A percentile compares a stretch with the other conserved stretches of the same genome.
Evolutionary conservation across 139 green algal genomes (phyloP).

Genomic region (Chlamydomonas incerta): DNA sequence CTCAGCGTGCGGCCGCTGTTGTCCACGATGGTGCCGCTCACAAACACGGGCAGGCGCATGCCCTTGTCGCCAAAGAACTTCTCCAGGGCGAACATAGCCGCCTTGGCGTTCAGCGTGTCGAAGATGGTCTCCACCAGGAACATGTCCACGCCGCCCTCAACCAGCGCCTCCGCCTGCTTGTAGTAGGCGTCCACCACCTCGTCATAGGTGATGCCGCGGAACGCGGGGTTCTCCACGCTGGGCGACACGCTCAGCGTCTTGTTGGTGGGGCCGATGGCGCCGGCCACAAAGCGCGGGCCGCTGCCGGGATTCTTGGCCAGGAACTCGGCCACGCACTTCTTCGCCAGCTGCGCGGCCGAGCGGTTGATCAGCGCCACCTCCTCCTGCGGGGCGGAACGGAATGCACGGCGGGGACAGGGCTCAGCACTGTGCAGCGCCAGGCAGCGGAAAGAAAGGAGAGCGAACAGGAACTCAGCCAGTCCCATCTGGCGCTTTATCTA

Average conservation of each 20-base stretch:
- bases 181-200: constrained; percentile 96
- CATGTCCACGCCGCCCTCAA: constrained; percentile 94
- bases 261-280: constrained; percentile 96
- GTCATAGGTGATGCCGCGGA: constrained; percentile 94
- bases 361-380: constrained; percentile 96
- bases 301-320: constrained; percentile 83
- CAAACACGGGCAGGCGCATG: constrained; percentile 91
- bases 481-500: no score
- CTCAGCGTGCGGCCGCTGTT: constrained; percentile 94
- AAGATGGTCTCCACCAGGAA: constrained; percentile 99
- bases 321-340: constrained; percentile 76
- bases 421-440: no score
- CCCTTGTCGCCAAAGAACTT: constrained; percentile 88
- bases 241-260: constrained; percentile 96
- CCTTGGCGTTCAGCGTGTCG: constrained; percentile 98
- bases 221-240: constrained; percentile 97
- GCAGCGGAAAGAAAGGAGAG: no score
- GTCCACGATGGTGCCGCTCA: constrained; percentile 98
- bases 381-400: constrained; percentile 38
- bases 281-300: constrained; percentile 91
- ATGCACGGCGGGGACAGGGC: no score
- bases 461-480: no score
- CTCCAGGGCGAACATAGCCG: constrained; percentile 95
- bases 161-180: constrained; percentile 89
- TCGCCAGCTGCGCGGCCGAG: constrained; percentile 88